Conservation (phyloP, 495 filamentous ascomycete genomes). For the Neurospora cerealis region DNA sequence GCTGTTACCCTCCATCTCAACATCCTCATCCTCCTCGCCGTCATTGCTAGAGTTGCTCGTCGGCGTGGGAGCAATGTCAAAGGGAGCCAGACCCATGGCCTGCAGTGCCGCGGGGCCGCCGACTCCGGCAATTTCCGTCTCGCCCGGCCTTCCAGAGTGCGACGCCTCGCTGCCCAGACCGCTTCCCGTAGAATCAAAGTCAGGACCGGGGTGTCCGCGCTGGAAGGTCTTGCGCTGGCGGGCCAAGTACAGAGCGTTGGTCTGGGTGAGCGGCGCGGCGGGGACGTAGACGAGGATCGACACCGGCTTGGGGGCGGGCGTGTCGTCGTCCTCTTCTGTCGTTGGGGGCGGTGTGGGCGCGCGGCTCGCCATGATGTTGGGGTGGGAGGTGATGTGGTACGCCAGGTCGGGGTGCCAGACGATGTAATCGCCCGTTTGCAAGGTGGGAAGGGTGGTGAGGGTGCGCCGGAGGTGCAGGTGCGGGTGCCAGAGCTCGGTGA, state of each 20-base stretch:
- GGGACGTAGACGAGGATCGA: constrained; percentile 65
- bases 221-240: constrained; percentile 66
- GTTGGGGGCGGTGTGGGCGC: constrained; percentile 22
- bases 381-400: constrained; percentile 38
- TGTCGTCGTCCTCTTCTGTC: neutral
- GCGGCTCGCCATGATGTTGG: constrained; percentile 27
- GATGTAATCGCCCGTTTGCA: constrained; percentile 81
- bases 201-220: constrained; percentile 55
- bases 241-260: constrained; percentile 65
- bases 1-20: constrained; percentile 10
- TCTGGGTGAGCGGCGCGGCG: constrained; percentile 68
- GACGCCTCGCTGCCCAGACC: constrained; percentile 37
- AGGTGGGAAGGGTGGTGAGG: constrained; percentile 69
- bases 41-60: constrained; percentile 2
- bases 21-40: constrained; percentile 9
- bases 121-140: constrained; percentile 37
- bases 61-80: constrained; percentile 26
- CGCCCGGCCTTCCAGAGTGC: constrained; percentile 31
- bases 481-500: constrained; percentile 66
- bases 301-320: constrained; percentile 6
- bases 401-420: constrained; percentile 78
- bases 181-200: constrained; percentile 51
- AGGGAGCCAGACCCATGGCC: constrained; percentile 40
- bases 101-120: constrained; percentile 35
- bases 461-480: constrained; percentile 62